Evolutionary conservation across 2,329 filamentous ascomycete species (phyloP).

Genomic region (Coniosporium tulheliwenetii): DNA sequence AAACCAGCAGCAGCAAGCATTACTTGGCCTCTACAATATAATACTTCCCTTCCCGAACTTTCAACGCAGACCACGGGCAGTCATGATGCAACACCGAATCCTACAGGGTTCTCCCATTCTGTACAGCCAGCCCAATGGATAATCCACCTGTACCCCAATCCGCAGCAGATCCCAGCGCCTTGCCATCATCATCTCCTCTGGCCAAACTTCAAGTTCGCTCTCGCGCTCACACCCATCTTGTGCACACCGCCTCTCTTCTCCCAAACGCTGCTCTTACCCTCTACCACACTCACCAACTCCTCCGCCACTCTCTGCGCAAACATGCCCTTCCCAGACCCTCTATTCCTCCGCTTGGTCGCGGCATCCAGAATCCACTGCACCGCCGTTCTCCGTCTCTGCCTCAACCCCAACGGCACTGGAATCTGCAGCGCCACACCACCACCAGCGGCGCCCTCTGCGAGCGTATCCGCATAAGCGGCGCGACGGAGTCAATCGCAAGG

Average conservation of each 20-base stretch:
- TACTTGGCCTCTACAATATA: too few species aligned
- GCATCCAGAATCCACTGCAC: constrained; percentile 80
- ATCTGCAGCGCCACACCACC: constrained; percentile 75
- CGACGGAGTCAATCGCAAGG: constrained; percentile 81
- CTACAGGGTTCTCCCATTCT: too few species aligned
- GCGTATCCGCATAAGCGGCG: constrained; percentile 70
- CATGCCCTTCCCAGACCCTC: constrained; percentile 53
- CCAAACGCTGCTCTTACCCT: constrained; percentile 75
- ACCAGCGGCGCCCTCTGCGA: constrained; percentile 64
- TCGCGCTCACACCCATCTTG: constrained; percentile 61
- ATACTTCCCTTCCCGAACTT: too few species aligned
- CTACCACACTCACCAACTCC: constrained; percentile 74
- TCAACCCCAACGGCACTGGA: constrained; percentile 57
- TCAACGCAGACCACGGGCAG: too few species aligned
- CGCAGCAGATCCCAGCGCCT: not conserved
- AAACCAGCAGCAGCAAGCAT: too few species aligned
- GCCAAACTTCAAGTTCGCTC: constrained; percentile 48
- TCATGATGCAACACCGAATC: too few species aligned
- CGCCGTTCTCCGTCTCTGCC: constrained; percentile 63
- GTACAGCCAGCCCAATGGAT: too few species aligned
- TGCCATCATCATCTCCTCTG: constrained; percentile 11
- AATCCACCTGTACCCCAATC: too few species aligned
- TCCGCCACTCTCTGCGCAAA: constrained; percentile 69
- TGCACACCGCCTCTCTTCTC: constrained; percentile 64
- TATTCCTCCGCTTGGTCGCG: constrained; percentile 62